Evolutionary conservation across 2,329 filamentous ascomycete species (phyloP), one percentile per base, ranked within the genome.

Genomic region (Xylaria multiplex): DNA sequence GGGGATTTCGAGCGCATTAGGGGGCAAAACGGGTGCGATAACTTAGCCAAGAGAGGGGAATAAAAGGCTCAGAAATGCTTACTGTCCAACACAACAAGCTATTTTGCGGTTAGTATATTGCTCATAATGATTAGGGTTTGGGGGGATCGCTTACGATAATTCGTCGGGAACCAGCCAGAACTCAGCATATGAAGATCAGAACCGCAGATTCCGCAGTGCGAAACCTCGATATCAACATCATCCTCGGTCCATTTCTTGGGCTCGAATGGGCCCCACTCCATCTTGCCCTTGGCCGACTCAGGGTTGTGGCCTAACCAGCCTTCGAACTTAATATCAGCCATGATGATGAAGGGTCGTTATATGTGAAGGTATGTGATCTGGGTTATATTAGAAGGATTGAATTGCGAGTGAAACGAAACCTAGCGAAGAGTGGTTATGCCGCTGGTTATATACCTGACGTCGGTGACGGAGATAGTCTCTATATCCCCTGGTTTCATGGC

Each of bases 181-280:
- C 83, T 81, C 3, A 90, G 79, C 4, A 80, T 84, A 77, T 90
- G 87, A 42, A 90, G 56, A 69, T 90, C 88, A 0, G 84, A 85
- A 61, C 87, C 88, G 74, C 89, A 91, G 69, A 91, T 84, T 66
- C 89, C 88, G 72, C 88, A 90, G 79, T 90, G 88, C 2, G 86
- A 85, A 69, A 91, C 79, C 73, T 86, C 81, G 70, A 91, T 88
- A 73, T 91, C 89, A 60, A 91, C 78, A 68, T 91, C 88, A 30
- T 82, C 85, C 74, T 91, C 88, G 50, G 88, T 84, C 85, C 87
- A 91, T n/a, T 79, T 77, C 81, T 91, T 91, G 43, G 88, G 88
- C 76, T 88, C 81, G 62, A 85, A 90, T 62, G 84, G 78, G 46
- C 79, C 79, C 84, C 85, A 86, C 37, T 80, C 74, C 84, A 87